Base-by-base conservation (phyloP, 768 basidiomycete species). In the Daedalea quercina region DNA sequence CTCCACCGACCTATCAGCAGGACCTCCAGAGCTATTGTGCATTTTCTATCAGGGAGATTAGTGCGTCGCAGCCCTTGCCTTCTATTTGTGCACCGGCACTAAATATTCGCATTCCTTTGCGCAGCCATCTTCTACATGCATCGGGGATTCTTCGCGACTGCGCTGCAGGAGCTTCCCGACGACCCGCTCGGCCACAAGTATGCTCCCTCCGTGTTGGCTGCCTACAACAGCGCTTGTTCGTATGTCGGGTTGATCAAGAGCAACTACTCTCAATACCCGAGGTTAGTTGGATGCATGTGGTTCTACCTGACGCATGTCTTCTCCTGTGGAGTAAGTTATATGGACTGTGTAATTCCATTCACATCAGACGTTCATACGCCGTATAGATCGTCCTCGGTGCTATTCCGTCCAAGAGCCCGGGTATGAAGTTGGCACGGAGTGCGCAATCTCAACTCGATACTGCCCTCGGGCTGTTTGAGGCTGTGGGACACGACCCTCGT, bases 141-240 rank as follows among this genome's bases (percentile, higher is more conserved):
- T 65, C 76, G 85, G 45, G 84, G 83, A 6, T 87, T 82, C 71
- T 87, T 87, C 61, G 84, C 83, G 1, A 79, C 80, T 52, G 84
- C 84, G 0, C 64, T 87, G 51, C 81, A 83, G 59, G 84, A 85
- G 55, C 75, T 66, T 52, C 78, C 82, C 0, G 68, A 65, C 7
- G 84, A 87, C 63, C 83, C 84, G 3, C 79, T 86, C 70, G 79
- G 81, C 3, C 82, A 82, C 71, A 84, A 79, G 62, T 87, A 80
- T 60, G 78, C 79, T 3, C 79, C 75, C 19, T 86, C 84, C 3
- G 83, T 86, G 4, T 66, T 87, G 46, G 82, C 84, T 1, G 84
- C 82, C 1, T 84, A 86, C 65, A 74, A 71, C n/a, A 82, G 82
- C 55, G 84, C 85, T 22, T 82, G 81, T 53, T 75, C 82, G 12